phyloP scores from a whole-genome alignment of 495 filamentous ascomycete species.

The Talaromyces trachyspermus region DNA sequence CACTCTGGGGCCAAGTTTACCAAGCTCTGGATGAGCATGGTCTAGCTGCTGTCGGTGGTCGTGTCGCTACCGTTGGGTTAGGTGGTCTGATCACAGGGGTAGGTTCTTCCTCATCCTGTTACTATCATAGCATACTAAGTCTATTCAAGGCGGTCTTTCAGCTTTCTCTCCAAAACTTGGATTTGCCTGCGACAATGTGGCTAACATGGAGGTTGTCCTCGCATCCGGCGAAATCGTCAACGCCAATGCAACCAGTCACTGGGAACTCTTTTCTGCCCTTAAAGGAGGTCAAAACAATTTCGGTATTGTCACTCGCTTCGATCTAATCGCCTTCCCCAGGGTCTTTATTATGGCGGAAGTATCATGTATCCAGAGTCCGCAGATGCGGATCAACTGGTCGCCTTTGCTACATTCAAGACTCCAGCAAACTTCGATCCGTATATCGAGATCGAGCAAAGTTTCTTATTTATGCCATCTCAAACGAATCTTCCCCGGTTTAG shows the following conservation, averaged over 20 bases:
- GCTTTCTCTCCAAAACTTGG: constrained; percentile 15
- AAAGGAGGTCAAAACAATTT: constrained; percentile 29
- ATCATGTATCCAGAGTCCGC: no score
- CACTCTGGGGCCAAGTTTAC: constrained; percentile 41
- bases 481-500: no score
- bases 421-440: no score
- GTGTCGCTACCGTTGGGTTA: constrained; percentile 35
- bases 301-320: constrained; percentile 25
- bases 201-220: constrained; percentile 37
- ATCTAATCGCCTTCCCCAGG: constrained; percentile 14
- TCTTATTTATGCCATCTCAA: no score
- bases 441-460: no score
- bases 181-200: constrained; percentile 23
- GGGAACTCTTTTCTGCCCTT: constrained; percentile 24
- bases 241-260: constrained; percentile 16
- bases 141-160: no score
- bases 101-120: no score
- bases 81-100: constrained; percentile 35
- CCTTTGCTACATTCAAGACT: no score
- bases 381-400: no score
- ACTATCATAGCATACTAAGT: no score
- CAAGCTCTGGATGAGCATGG: constrained; percentile 30
- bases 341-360: constrained; percentile 35
- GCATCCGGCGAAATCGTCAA: constrained; percentile 30
- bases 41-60: constrained; percentile 40